Evolutionary conservation across 768 basidiomycete genomes (phyloP).

Genomic region (Amanita thiersii): DNA sequence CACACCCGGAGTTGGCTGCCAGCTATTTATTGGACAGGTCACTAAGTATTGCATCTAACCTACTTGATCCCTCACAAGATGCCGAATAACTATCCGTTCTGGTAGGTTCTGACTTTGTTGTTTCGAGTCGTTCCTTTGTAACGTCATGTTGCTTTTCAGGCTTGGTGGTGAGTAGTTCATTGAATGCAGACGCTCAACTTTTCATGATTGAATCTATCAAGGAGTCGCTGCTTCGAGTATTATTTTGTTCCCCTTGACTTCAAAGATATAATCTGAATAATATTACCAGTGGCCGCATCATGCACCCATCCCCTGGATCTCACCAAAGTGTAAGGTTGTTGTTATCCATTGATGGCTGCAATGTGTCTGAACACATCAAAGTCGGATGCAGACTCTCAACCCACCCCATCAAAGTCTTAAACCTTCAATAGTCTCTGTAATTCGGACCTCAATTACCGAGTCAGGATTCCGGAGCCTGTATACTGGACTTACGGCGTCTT

Average conservation of each 20-base stretch:
- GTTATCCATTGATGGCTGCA: conserved; percentile 1
- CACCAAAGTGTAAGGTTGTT: conserved; percentile 64
- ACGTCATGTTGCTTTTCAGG: conserved; percentile 26
- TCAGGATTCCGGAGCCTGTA: conserved; percentile 72
- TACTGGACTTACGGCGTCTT: conserved; percentile 73
- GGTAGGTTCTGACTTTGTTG: conserved; percentile 24
- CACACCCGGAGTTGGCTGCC: neutral
- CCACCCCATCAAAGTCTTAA: conserved; percentile 35
- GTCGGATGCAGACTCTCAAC: conserved; percentile 75
- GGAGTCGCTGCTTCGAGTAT: conserved; percentile 59
- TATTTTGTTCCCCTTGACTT: conserved; percentile 16
- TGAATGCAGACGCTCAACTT: conserved; percentile 9
- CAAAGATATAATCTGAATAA: conserved; percentile 6
- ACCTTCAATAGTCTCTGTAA: conserved; percentile 57
- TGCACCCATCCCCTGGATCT: conserved; percentile 81
- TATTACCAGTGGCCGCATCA: conserved; percentile 60
- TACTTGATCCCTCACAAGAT: neutral
- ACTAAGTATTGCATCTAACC: no score
- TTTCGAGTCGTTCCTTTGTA: conserved; percentile 7
- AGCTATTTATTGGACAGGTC: no score
- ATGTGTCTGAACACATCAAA: conserved; percentile 3
- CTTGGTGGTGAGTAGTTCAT: conserved; percentile 44
- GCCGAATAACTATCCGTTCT: conserved; percentile 36
- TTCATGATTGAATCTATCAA: conserved; percentile 14
- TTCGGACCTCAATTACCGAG: conserved; percentile 55